phyloP scores from a whole-genome alignment of 2,329 filamentous ascomycete species.

The Tolypocladium amazonense region DNA sequence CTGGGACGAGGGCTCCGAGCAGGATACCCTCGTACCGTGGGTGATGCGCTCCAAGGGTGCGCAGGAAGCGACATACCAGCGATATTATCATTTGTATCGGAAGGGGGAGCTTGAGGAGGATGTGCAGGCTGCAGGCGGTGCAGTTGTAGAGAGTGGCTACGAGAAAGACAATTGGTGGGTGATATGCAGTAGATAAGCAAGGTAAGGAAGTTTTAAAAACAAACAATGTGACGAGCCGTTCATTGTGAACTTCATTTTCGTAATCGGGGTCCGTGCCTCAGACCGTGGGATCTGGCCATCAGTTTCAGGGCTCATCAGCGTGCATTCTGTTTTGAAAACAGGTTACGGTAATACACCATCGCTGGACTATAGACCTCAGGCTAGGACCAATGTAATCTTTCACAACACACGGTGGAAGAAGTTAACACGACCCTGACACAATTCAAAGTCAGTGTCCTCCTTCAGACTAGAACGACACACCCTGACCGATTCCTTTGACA shows the following conservation, averaged over 20 bases:
- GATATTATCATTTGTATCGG: constrained; percentile 90
- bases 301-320: background rate
- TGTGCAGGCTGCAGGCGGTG: constrained; percentile 62
- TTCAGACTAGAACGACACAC: background rate
- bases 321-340: background rate
- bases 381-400: background rate
- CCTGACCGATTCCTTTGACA: background rate
- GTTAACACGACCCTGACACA: background rate
- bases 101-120: constrained; percentile 80
- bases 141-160: constrained; percentile 71
- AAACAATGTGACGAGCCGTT: background rate
- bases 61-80: constrained; percentile 56
- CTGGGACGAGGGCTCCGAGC: constrained; percentile 73
- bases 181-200: constrained; percentile 33
- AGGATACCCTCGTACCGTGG: constrained; percentile 96
- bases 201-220: background rate
- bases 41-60: constrained; percentile 44
- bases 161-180: constrained; percentile 99
- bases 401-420: background rate
- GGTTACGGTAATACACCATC: background rate
- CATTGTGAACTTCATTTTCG: background rate
- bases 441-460: background rate
- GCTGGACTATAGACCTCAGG: background rate
- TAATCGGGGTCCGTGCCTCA: background rate
- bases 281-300: background rate